phyloP scores from a whole-genome alignment of 495 filamentous ascomycete species.

The Hamigera avellanea region DNA sequence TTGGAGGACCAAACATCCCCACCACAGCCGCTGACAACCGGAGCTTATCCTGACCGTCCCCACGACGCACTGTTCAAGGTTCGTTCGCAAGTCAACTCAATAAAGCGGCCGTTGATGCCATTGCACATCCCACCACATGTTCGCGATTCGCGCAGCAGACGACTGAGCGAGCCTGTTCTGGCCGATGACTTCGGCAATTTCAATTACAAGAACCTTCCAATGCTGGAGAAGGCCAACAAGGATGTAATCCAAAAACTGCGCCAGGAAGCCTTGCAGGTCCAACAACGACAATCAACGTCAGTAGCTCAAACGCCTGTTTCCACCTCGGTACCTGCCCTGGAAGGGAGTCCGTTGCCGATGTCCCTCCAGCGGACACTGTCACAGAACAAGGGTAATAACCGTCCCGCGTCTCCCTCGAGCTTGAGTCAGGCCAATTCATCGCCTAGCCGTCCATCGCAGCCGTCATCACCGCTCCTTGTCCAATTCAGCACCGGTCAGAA shows the following conservation, averaged over 20 bases:
- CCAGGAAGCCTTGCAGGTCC: slow-evolving; percentile 69
- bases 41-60: slow-evolving; percentile 59
- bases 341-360: slow-evolving; percentile 75
- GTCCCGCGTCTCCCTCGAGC: slow-evolving; percentile 77
- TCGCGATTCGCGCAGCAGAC: slow-evolving; percentile 62
- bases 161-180: slow-evolving; percentile 80
- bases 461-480: slow-evolving; percentile 85
- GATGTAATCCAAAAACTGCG: slow-evolving; percentile 94
- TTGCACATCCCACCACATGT: slow-evolving; percentile 95
- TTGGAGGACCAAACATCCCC: slow-evolving; percentile 80
- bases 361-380: slow-evolving; percentile 79
- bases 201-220: slow-evolving; percentile 92
- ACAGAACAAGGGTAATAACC: slow-evolving; percentile 57
- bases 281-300: slow-evolving; percentile 30
- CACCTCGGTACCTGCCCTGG: slow-evolving; percentile 52
- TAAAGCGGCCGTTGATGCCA: slow-evolving; percentile 85
- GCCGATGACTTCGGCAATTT: slow-evolving; percentile 94
- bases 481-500: slow-evolving; percentile 78
- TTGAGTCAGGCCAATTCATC: slow-evolving; percentile 72
- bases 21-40: slow-evolving; percentile 41
- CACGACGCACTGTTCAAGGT: slow-evolving; percentile 91
- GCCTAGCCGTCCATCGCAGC: slow-evolving; percentile 78
- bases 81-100: slow-evolving; percentile 68
- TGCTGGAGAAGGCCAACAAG: slow-evolving; percentile 96
- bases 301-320: slow-evolving; percentile 23